Evolutionary conservation across 1,284 basidiomycete species (phyloP).

Genomic region (Sporisorium sorghi): DNA sequence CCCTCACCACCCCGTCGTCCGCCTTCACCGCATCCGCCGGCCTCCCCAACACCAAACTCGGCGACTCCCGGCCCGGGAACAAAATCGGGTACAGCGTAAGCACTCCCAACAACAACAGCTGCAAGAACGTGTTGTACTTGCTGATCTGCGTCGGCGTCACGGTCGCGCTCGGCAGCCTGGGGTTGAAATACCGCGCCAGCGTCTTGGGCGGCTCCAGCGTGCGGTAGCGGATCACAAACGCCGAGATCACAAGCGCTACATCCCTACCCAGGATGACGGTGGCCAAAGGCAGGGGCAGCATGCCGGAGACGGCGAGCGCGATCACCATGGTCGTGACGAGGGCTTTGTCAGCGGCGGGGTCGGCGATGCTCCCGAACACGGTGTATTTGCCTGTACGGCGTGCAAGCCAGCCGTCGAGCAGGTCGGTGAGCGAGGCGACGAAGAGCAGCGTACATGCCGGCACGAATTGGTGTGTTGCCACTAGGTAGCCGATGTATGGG

Average conservation of each 20-base stretch:
- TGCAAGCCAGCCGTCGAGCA: conserved; percentile 91
- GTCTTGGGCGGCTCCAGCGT: conserved; percentile 92
- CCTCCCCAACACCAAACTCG: conserved; percentile 6
- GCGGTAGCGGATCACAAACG: conserved; percentile 92
- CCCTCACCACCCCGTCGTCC: background rate
- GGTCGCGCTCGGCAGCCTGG: conserved; percentile 91
- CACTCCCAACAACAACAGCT: conserved; percentile 87
- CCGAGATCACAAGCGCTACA: conserved; percentile 84
- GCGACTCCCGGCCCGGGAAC: conserved; percentile 68
- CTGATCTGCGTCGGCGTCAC: conserved; percentile 80
- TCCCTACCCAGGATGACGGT: conserved; percentile 90
- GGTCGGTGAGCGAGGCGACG: conserved; percentile 89
- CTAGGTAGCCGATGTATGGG: conserved; percentile 90
- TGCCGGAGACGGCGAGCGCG: conserved; percentile 82
- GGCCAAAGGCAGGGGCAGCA: conserved; percentile 87
- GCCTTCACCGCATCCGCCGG: background rate
- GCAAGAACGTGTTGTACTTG: conserved; percentile 86
- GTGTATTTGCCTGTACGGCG: conserved; percentile 78
- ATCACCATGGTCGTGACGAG: conserved; percentile 94
- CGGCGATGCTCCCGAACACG: conserved; percentile 91
- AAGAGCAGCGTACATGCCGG: conserved; percentile 84
- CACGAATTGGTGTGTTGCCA: conserved; percentile 83
- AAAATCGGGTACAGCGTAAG: conserved; percentile 87
- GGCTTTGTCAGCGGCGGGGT: conserved; percentile 96
- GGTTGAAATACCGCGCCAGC: conserved; percentile 90